A percentile compares a stretch with the other conserved stretches of the same genome.
These are phyloP conservation scores for Themeda triandra DNA, from an alignment of 176 grass and related monocot genomes.

Conservation along the genomic window DNA sequence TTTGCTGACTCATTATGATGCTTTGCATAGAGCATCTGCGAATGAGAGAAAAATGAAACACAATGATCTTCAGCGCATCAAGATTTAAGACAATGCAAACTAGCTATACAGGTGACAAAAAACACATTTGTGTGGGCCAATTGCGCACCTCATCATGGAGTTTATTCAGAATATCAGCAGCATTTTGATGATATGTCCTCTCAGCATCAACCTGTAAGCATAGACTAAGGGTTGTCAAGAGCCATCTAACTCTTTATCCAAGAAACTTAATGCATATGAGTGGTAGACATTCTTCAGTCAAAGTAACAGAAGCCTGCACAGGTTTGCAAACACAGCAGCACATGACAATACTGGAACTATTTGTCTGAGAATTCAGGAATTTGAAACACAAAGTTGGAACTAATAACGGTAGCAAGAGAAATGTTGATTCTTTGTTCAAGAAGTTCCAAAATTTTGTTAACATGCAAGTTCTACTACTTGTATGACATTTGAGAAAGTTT, in stretches of 20 bases:
- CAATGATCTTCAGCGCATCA: constrained; percentile 5
- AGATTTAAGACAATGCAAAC: constrained; percentile 23
- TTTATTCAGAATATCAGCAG: constrained; percentile 83
- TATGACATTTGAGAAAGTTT: not conserved
- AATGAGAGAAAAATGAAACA: constrained; percentile 36
- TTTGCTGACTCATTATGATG: constrained; percentile 53
- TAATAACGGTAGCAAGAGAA: not conserved
- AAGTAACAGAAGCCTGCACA: not conserved
- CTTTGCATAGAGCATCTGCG: constrained; percentile 68
- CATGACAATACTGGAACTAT: constrained; percentile 2
- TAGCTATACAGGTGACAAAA: not conserved
- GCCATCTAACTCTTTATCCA: constrained; percentile 9
- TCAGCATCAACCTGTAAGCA: constrained; percentile 87
- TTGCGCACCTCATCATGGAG: constrained; percentile 84
- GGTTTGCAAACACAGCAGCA: constrained; percentile 6
- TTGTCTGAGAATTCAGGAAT: not conserved
- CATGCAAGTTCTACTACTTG: not conserved
- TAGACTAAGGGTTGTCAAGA: constrained; percentile 2
- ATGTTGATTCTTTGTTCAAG: not conserved
- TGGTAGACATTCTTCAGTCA: constrained; percentile 1
- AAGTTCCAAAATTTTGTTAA: not conserved
- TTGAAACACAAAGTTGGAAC: constrained; percentile 17
- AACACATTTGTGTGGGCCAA: not conserved
- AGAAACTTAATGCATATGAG: not conserved
- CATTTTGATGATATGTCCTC: constrained; percentile 87